Base-by-base conservation (phyloP, 2,329 filamentous ascomycete genomes). In the Penicillium digitatum region DNA sequence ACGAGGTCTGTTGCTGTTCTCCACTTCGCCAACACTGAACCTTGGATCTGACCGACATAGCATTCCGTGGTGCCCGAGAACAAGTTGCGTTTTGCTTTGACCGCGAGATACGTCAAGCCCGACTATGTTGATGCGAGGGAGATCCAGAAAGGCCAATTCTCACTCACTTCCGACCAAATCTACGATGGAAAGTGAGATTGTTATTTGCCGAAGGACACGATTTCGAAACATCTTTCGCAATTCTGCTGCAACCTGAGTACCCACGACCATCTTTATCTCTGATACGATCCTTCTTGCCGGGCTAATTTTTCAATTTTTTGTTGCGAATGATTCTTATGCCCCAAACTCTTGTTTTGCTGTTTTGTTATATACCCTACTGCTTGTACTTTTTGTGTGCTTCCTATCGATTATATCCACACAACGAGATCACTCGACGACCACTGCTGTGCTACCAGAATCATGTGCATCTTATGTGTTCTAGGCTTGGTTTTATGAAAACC, bases 1-100 rank as follows among this genome's bases (percentile, higher is more conserved):
- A 78, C 35, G 82, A 85, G 69, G 73, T 75, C 60, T 48, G 64
- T 55, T 11, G 7, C 12, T 34, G 3, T 29, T 31, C 10, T 8
- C 2, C 16, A 20, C 16, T 42, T 24, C 16, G 27, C 16, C 8
- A 5, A 26, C 16, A n/a, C 16, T 44, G 43, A 26, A 32, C 18
- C 20, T 38, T 27, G 20, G 6, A 14, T 2, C 57, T 62, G 20
- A 63, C 47, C 16, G 6, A 11, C 34, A 35, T 42, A 72, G 71
- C 72, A 74, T 52, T 56, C 63, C 0, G 71, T 74, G 24, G 39
- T 55, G 1, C 68, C 70, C 0, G 63, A 70, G 9, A 61, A 66
- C 18, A 65, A 63, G 16, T 54, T 74, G 31, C 69, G 72, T 3
- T 74, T 71, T 57, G 72, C 71, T 10, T 44, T 74, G 37, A 74